phyloP scores from a whole-genome alignment of 257 asterid species.

The Petunia secreta region DNA sequence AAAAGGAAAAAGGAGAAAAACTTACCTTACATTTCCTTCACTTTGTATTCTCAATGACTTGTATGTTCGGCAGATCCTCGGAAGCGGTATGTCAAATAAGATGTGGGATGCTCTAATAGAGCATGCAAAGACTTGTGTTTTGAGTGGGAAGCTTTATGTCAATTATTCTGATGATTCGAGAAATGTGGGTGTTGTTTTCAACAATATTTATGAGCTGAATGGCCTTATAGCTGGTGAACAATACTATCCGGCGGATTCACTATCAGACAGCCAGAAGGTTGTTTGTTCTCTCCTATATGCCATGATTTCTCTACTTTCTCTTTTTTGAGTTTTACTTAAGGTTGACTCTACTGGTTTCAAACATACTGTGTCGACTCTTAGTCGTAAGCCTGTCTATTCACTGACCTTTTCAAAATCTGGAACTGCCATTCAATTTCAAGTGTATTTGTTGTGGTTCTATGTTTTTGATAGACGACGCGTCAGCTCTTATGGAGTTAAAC shows the following conservation, averaged over 20 bases:
- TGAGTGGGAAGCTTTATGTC: slow-evolving; percentile 91
- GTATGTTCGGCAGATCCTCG: slow-evolving; percentile 66
- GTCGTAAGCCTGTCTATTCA: not conserved
- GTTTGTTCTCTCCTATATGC: slow-evolving; percentile 24
- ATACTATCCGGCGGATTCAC: slow-evolving; percentile 81
- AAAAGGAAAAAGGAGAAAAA: not conserved
- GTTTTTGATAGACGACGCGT: not conserved
- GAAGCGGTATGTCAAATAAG: slow-evolving; percentile 98
- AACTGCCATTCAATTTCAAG: not conserved
- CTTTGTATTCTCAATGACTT: slow-evolving; percentile 22
- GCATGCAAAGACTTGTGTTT: slow-evolving; percentile 90
- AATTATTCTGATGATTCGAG: slow-evolving; percentile 85
- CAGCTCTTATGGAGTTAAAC: slow-evolving; percentile 21
- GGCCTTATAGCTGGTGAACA: slow-evolving; percentile 88
- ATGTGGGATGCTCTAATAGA: slow-evolving; percentile 99
- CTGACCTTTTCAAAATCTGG: not conserved
- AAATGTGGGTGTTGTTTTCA: slow-evolving; percentile 79
- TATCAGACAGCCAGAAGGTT: slow-evolving; percentile 96
- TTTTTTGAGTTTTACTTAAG: not conserved
- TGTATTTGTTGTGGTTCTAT: not conserved
- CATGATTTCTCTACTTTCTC: not conserved
- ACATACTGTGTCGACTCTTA: not conserved
- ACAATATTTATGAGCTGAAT: slow-evolving; percentile 86
- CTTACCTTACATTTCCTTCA: not conserved
- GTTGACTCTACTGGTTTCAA: not conserved